Conservation (phyloP, 177 flowering plant species). For the Vitis hybrid region DNA sequence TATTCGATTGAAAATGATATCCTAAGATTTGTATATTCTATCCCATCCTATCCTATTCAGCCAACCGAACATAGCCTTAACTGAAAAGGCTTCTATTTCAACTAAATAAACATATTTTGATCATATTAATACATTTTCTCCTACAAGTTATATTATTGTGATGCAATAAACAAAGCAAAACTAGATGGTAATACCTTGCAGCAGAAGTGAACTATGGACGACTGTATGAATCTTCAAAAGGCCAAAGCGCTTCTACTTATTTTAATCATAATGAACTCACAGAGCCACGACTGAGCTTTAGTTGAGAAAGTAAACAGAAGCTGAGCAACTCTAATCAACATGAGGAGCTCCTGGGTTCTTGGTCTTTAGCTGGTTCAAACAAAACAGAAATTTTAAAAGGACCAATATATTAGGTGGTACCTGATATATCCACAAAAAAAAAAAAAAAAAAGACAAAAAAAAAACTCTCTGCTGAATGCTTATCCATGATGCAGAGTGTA, state of each 20-base stretch:
- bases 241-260: conserved; percentile 16
- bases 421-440: background rate
- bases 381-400: background rate
- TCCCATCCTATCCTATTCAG: no score
- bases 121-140: no score
- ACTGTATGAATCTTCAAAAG: conserved; percentile 19
- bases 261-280: background rate
- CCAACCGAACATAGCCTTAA: no score
- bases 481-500: no score
- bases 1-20: no score
- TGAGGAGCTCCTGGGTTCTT: conserved; percentile 33
- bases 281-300: conserved; percentile 8
- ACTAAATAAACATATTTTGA: no score
- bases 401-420: background rate
- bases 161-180: background rate
- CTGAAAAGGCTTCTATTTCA: no score
- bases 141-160: no score
- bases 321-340: conserved; percentile 20
- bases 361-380: conserved; percentile 43
- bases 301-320: conserved; percentile 10
- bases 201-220: conserved; percentile 12
- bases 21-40: no score
- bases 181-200: conserved; percentile 27
- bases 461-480: no score
- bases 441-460: background rate